Percentiles rank a stretch among this genome's conserved stretches.
phyloP scores from a whole-genome alignment of 1,284 basidiomycete genomes.

The Moesziomyces globuligerus region DNA sequence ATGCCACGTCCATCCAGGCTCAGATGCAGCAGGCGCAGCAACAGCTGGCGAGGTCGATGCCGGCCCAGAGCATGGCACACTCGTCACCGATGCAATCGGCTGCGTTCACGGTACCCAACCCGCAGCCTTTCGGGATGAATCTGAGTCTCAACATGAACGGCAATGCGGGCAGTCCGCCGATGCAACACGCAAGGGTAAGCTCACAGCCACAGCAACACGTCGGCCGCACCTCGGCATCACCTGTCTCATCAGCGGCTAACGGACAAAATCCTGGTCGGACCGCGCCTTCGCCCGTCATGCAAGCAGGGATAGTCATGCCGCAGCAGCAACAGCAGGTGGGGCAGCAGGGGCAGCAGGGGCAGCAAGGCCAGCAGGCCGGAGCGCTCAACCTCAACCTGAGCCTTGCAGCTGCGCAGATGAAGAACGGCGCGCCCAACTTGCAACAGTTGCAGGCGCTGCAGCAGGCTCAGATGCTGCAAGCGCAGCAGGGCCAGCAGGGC shows the following conservation, averaged over 20 bases:
- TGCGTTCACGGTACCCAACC: conserved; percentile 35
- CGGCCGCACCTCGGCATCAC: conserved; percentile 36
- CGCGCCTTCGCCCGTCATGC: conserved; percentile 43
- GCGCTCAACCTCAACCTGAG: conserved; percentile 37
- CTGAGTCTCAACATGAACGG: conserved; percentile 39
- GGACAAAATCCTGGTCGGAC: conserved; percentile 41
- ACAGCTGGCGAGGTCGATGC: conserved; percentile 36
- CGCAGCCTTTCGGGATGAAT: conserved; percentile 44
- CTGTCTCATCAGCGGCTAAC: conserved; percentile 40
- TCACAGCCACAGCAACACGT: conserved; percentile 48
- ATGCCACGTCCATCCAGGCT: conserved; percentile 40
- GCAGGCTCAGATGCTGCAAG: conserved; percentile 43
- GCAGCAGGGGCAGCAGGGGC: conserved; percentile 13
- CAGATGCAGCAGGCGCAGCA: conserved; percentile 46
- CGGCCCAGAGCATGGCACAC: conserved; percentile 34
- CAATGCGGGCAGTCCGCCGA: conserved; percentile 43
- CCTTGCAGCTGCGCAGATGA: conserved; percentile 41
- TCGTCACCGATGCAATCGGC: conserved; percentile 46
- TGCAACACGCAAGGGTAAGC: conserved; percentile 51
- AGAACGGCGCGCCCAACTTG: conserved; percentile 30
- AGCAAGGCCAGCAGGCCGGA: conserved; percentile 18
- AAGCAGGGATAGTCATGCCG: conserved; percentile 41
- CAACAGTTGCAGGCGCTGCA: conserved; percentile 42
- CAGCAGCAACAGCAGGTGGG: conserved; percentile 21
- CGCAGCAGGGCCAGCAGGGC: conserved; percentile 12